phyloP scores from a whole-genome alignment of 352 stramenopile species.

The Blastocystis sp. region DNA sequence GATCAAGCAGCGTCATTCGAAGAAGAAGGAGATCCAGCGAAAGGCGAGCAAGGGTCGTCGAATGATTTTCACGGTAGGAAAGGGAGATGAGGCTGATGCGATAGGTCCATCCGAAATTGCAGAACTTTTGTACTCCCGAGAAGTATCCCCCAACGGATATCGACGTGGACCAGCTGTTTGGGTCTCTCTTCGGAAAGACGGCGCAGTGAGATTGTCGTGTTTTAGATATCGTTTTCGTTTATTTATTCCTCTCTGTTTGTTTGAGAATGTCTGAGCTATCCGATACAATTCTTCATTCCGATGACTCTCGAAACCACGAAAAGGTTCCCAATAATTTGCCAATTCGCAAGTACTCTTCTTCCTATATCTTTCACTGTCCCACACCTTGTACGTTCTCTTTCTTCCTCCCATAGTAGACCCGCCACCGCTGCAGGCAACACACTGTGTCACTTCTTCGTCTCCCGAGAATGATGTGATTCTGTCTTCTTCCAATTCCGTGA shows the following conservation, averaged over 20 bases:
- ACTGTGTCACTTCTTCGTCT: not conserved
- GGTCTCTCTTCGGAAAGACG: conserved; percentile 54
- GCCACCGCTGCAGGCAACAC: not conserved
- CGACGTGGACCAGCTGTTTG: conserved; percentile 54
- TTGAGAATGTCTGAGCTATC: conserved; percentile 1
- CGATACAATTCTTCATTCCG: not conserved
- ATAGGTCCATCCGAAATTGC: conserved; percentile 56
- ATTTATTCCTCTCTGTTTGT: conserved; percentile 44
- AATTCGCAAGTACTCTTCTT: not conserved
- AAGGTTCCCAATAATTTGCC: not conserved
- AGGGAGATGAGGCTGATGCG: not conserved
- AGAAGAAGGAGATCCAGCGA: conserved; percentile 55
- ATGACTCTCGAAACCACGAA: not conserved
- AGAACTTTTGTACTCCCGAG: conserved; percentile 54
- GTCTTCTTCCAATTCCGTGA: not conserved
- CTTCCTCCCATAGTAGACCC: no score
- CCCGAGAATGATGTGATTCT: not conserved
- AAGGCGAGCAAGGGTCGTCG: conserved; percentile 48
- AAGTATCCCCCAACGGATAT: conserved; percentile 47
- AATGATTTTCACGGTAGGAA: conserved; percentile 31
- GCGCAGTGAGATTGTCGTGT: conserved; percentile 49
- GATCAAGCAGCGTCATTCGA: conserved; percentile 8
- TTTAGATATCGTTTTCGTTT: conserved; percentile 41
- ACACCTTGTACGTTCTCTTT: conserved; percentile 41
- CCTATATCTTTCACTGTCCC: not conserved